phyloP scores from a whole-genome alignment of 2,329 filamentous ascomycete genomes.

The Epichloe glyceriae region DNA sequence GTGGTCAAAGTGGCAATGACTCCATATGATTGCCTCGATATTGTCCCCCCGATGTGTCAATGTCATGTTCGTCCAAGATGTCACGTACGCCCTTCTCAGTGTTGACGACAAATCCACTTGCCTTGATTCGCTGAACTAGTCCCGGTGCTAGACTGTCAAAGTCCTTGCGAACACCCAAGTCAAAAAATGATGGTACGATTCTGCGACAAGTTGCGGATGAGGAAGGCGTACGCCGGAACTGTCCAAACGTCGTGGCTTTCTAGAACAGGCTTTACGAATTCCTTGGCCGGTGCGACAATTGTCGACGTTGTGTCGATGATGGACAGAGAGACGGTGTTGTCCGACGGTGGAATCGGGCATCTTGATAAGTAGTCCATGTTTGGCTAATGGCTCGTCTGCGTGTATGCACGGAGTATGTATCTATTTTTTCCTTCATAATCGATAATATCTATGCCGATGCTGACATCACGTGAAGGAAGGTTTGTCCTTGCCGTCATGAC shows the following conservation, averaged over 20 bases:
- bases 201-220: neutral
- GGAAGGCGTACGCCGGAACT: neutral
- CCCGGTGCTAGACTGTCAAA: neutral
- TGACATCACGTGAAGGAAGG: neutral
- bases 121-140: neutral
- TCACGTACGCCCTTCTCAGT: neutral
- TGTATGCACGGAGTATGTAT: no score
- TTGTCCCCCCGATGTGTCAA: neutral
- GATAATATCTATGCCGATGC: neutral
- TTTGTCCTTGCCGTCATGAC: no score
- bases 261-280: neutral
- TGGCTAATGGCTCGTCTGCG: neutral
- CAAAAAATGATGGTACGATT: neutral
- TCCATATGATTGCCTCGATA: slow-evolving; percentile 16
- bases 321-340: neutral
- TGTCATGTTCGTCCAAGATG: neutral
- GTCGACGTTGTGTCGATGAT: neutral
- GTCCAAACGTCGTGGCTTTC: neutral
- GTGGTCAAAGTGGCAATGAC: slow-evolving; percentile 18
- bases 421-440: no score
- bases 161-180: slow-evolving; percentile 1
- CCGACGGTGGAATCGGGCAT: neutral
- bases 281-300: neutral
- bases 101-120: neutral
- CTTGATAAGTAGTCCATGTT: neutral